A percentile compares a stretch with the other conserved stretches of the same genome.
These are phyloP conservation scores for Leccinum obscurum DNA, from an alignment of 768 basidiomycete species.

Conservation along the genomic window DNA sequence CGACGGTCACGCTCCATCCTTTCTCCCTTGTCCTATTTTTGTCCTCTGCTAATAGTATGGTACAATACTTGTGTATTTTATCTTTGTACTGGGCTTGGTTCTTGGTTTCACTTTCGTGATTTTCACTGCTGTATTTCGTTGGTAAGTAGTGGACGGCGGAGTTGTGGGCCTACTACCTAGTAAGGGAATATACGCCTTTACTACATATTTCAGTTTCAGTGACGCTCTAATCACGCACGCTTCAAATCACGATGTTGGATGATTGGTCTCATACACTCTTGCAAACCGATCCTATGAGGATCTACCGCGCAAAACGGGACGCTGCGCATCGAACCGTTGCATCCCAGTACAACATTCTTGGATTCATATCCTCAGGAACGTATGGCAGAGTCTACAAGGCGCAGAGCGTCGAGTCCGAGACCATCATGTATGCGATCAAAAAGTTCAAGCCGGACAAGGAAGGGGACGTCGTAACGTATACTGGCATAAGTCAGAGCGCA, in stretches of 20 bases:
- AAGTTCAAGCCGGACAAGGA: slow-evolving; percentile 99
- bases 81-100: background rate
- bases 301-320: slow-evolving; percentile 82
- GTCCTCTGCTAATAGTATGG: background rate
- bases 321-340: slow-evolving; percentile 61
- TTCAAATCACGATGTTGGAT: slow-evolving; percentile 32
- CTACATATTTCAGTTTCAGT: background rate
- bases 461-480: slow-evolving; percentile 93
- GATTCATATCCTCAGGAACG: slow-evolving; percentile 97
- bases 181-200: background rate
- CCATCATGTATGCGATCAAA: slow-evolving; percentile 89
- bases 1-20: background rate
- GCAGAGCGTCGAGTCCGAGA: slow-evolving; percentile 68
- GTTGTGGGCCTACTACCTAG: no score
- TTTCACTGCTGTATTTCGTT: background rate
- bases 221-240: background rate
- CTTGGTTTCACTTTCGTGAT: background rate
- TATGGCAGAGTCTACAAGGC: slow-evolving; percentile 99
- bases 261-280: slow-evolving; percentile 38
- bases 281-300: slow-evolving; percentile 75
- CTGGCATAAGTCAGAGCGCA: slow-evolving; percentile 97
- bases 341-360: slow-evolving; percentile 87
- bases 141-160: background rate
- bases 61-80: background rate
- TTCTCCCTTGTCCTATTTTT: background rate